Evolutionary conservation across 495 filamentous ascomycete genomes (phyloP).

Genomic region (Parmelia sp.): DNA sequence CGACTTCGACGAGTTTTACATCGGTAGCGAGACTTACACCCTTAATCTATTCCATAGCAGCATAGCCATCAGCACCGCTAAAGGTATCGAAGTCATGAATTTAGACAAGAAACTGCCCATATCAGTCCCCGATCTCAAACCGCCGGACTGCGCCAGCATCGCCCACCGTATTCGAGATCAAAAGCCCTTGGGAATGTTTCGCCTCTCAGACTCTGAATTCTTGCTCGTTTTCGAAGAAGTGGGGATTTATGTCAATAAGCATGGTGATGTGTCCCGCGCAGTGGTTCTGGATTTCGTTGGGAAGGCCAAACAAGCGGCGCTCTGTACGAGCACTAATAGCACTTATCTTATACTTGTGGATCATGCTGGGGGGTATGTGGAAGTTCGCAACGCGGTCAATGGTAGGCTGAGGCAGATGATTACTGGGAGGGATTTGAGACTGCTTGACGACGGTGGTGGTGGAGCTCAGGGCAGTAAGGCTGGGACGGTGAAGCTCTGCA

Average conservation of each 20-base stretch:
- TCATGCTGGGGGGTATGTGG: slow-evolving; percentile 85
- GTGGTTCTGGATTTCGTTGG: slow-evolving; percentile 98
- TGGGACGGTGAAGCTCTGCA: slow-evolving; percentile 79
- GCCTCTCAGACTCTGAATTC: slow-evolving; percentile 87
- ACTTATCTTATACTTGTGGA: slow-evolving; percentile 67
- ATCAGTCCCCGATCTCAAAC: slow-evolving; percentile 77
- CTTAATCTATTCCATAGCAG: slow-evolving; percentile 94
- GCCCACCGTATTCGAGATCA: slow-evolving; percentile 72
- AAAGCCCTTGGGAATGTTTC: slow-evolving; percentile 90
- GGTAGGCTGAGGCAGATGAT: slow-evolving; percentile 91
- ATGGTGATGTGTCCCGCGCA: slow-evolving; percentile 84
- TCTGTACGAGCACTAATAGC: slow-evolving; percentile 65
- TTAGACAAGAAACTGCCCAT: slow-evolving; percentile 92
- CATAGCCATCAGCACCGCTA: slow-evolving; percentile 81
- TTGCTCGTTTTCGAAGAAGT: slow-evolving; percentile 91
- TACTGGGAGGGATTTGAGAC: slow-evolving; percentile 76
- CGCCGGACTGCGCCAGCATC: slow-evolving; percentile 60
- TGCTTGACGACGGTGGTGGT: slow-evolving; percentile 75
- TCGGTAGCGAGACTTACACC: slow-evolving; percentile 89
- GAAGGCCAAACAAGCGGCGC: slow-evolving; percentile 74
- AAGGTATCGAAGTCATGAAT: slow-evolving; percentile 93
- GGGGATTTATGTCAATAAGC: slow-evolving; percentile 95
- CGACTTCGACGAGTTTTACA: slow-evolving; percentile 98
- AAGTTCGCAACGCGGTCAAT: slow-evolving; percentile 95
- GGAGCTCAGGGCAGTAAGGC: slow-evolving; percentile 33